Conservation (phyloP, 139 green algal genomes). For the Yamagishiella unicocca region DNA sequence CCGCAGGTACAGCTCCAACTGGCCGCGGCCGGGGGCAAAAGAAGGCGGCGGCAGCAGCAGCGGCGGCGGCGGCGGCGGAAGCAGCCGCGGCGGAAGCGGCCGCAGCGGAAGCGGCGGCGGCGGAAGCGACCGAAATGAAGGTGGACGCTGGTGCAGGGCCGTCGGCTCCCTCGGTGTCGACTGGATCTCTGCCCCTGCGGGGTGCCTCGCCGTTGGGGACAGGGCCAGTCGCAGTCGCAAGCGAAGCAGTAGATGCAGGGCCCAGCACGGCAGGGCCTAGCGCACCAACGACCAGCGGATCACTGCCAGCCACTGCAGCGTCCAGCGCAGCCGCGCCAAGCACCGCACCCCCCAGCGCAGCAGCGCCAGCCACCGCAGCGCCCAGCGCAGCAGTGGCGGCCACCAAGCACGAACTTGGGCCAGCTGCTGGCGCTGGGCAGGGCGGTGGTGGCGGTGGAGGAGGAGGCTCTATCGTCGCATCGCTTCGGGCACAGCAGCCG, state of each 20-base stretch:
- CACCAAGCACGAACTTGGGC: background rate
- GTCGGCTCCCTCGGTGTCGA: no score
- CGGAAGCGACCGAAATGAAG: background rate
- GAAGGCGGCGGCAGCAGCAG: background rate
- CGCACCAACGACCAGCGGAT: no score
- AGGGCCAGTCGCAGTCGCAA: no score
- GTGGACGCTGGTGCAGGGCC: no score
- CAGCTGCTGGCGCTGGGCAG: background rate
- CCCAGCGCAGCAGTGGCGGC: background rate
- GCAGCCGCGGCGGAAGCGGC: background rate
- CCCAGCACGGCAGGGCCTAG: no score
- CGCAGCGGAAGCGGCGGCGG: background rate
- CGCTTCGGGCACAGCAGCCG: conserved; percentile 15
- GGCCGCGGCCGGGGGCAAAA: background rate
- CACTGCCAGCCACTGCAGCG: no score
- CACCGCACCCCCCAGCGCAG: no score
- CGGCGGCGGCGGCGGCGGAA: background rate
- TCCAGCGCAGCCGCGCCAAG: no score
- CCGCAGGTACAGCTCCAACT: background rate
- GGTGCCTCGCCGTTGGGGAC: no score
- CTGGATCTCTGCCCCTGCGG: no score
- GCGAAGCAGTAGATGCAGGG: no score
- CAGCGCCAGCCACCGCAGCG: background rate
- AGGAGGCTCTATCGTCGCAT: background rate
- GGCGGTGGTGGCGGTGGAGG: background rate